Evolutionary conservation across 805 yeast species (phyloP).

Genomic region (Spathaspora passalidarum): DNA sequence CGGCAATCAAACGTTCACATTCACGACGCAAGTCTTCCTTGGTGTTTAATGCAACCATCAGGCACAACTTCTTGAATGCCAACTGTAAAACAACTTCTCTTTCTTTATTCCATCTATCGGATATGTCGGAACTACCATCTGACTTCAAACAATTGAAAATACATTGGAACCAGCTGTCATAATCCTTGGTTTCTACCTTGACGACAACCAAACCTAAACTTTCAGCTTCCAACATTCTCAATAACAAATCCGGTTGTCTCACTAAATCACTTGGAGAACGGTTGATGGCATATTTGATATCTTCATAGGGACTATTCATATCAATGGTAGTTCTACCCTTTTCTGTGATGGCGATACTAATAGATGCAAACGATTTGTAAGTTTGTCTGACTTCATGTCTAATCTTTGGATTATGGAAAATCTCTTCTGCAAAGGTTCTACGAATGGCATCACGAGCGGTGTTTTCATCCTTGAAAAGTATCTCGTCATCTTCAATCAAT

Average conservation of each 20-base stretch:
- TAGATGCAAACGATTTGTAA: constrained; percentile 59
- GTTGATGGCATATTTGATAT: constrained; percentile 86
- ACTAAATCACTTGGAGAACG: constrained; percentile 74
- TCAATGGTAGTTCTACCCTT: constrained; percentile 70
- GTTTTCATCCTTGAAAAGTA: constrained; percentile 53
- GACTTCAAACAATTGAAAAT: constrained; percentile 56
- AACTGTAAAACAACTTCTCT: constrained; percentile 64
- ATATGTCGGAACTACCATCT: constrained; percentile 73
- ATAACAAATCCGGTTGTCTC: constrained; percentile 71
- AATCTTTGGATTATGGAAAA: constrained; percentile 76
- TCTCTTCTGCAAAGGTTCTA: constrained; percentile 73
- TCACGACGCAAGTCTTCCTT: constrained; percentile 78
- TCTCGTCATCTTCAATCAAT: constrained; percentile 42
- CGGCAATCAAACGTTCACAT: constrained; percentile 68
- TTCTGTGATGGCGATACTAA: constrained; percentile 77
- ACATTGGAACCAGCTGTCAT: constrained; percentile 38
- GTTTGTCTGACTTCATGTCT: constrained; percentile 67
- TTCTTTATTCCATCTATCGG: constrained; percentile 77
- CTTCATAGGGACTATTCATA: constrained; percentile 76
- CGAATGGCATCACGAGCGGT: constrained; percentile 72
- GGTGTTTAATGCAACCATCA: constrained; percentile 67
- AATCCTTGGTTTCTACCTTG: constrained; percentile 52
- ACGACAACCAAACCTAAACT: constrained; percentile 67
- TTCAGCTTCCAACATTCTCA: constrained; percentile 93
- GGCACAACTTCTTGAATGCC: constrained; percentile 66